Conservation (phyloP, 176 grass and related monocot species). For the Melocanna baccifera region DNA sequence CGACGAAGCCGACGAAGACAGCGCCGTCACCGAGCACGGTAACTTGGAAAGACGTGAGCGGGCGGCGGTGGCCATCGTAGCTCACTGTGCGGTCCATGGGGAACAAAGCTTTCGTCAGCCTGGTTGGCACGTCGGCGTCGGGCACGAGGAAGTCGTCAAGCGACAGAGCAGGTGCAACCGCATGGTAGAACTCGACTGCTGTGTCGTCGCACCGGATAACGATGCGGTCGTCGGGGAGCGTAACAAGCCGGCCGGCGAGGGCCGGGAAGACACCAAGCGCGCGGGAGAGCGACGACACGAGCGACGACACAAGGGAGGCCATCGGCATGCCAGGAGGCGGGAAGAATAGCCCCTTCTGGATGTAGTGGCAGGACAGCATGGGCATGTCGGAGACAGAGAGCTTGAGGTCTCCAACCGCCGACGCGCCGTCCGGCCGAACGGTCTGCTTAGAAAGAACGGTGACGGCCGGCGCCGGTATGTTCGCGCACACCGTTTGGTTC, state of each 20-base stretch:
- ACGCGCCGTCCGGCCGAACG: conserved; percentile 28
- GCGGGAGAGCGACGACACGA: conserved; percentile 50
- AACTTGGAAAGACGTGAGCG: conserved; percentile 71
- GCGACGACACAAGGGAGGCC: conserved; percentile 35
- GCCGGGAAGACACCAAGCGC: conserved; percentile 53
- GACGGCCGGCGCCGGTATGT: neutral
- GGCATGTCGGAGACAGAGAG: conserved; percentile 93
- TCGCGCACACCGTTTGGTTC: conserved; percentile 2
- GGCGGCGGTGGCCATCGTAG: conserved; percentile 62
- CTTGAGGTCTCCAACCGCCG: conserved; percentile 44
- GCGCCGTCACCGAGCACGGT: conserved; percentile 78
- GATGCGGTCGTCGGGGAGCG: conserved; percentile 51
- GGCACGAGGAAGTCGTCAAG: conserved; percentile 50
- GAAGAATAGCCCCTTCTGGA: conserved; percentile 93
- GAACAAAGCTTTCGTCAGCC: conserved; percentile 55
- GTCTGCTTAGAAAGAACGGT: conserved; percentile 46
- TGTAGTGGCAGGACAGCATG: conserved; percentile 97
- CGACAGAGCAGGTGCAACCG: conserved; percentile 43
- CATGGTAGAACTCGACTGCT: conserved; percentile 63
- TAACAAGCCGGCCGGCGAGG: conserved; percentile 69
- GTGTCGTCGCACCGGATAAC: conserved; percentile 55
- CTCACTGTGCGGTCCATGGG: conserved; percentile 71
- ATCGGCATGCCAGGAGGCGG: conserved; percentile 34
- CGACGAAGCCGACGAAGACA: conserved; percentile 68
- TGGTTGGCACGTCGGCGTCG: conserved; percentile 56